Evolutionary conservation across 345 rosid species (phyloP), one percentile per base, ranked within the genome.

Genomic region (Brassica rapa): DNA sequence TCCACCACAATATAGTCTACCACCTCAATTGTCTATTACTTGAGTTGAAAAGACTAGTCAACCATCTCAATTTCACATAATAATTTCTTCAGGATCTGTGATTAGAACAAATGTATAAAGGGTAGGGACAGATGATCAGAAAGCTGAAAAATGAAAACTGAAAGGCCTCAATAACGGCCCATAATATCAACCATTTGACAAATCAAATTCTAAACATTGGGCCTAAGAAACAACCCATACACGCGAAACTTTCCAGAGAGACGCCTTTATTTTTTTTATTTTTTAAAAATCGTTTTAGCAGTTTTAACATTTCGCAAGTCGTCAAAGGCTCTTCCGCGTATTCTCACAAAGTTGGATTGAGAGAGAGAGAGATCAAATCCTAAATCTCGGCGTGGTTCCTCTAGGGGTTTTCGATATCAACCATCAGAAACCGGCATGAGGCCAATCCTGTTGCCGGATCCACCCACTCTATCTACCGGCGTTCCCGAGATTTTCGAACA

Each of bases 391-490:
- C 23, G 68, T 30, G 61, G 55, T 80, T 37, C 23, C 37, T 68
- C 29, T 80, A 76, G 68, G 80, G 83, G 60, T 77, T 57, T 15
- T 75, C 19, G 21, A 69, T 76, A 82, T 43, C 64, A 39, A 53
- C 53, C 43, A 63, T 61, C 64, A 4, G 32, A 32, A 19, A 12
- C 67, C 76, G 83, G 83, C 74, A 93, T 93, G 97, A 91, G 87
- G 91, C 92, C 97, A 25, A 93, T 93, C 65, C 77, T 89, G 74
- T 92, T 95, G 41, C 98, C 98, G 67, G 96, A 93, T 78, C 98
- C 98, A 29, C 96, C 96, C 4, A 83, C 81, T 73, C 74, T 86
- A 24, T 84, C 88, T 12, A 66, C 78, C 69, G 98, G 97, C 69
- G 89, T 91, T 53, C 97, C 97, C 62, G 98, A 95, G 84, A 93